Evolutionary conservation across 2,329 filamentous ascomycete genomes (phyloP).

Genomic region (Hymenoscyphus linearis): DNA sequence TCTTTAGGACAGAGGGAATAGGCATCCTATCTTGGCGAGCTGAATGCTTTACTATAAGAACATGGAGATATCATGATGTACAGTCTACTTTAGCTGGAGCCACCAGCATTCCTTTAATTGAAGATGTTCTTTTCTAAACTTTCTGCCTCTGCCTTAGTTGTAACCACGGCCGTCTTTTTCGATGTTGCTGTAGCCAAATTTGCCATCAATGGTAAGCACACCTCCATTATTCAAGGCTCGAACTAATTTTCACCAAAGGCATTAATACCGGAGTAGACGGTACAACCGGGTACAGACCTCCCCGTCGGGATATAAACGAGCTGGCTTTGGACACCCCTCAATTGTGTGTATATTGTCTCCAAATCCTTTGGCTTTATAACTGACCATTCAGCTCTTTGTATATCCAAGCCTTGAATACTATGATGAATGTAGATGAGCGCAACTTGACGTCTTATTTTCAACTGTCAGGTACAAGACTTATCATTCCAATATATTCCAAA

Average conservation of each 20-base stretch:
- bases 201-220: neutral
- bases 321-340: slow-evolving; percentile 3
- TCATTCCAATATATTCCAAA: neutral
- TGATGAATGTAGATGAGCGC: slow-evolving; percentile 5
- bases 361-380: no score
- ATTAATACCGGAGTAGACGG: slow-evolving; percentile 8
- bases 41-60: neutral
- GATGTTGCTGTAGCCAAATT: neutral
- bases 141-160: neutral
- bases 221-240: neutral
- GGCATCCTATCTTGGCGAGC: neutral
- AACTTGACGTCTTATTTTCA: slow-evolving; percentile 14
- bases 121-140: neutral
- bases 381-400: slow-evolving; percentile 10
- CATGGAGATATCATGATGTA: neutral
- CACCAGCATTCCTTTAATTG: neutral
- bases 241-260: slow-evolving; percentile 4
- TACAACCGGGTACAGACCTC: slow-evolving; percentile 5
- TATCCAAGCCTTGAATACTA: slow-evolving; percentile 12
- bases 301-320: slow-evolving; percentile 9
- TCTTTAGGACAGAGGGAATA: neutral
- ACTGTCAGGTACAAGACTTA: slow-evolving; percentile 6
- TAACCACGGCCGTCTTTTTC: neutral
- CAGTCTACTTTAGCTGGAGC: neutral
- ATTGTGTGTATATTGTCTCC: slow-evolving; percentile 6